Conservation (phyloP, 2,329 filamentous ascomycete genomes). For the Verticillium longisporum region DNA sequence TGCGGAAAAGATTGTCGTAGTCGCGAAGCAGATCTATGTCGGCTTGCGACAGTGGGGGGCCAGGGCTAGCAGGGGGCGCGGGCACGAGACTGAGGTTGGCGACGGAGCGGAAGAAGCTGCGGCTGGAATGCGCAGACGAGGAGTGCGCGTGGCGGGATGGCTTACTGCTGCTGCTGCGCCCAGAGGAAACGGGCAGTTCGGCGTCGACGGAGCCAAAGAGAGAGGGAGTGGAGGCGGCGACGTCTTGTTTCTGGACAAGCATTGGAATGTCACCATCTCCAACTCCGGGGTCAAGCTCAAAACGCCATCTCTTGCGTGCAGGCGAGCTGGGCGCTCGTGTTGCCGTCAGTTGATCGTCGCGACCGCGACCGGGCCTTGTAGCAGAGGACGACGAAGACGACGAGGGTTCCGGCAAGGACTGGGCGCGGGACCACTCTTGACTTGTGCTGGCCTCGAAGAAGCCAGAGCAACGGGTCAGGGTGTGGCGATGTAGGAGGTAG, state of each 20-base stretch:
- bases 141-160: slow-evolving; percentile 53
- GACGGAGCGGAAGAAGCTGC: slow-evolving; percentile 78
- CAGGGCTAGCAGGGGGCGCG: slow-evolving; percentile 21
- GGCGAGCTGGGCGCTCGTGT: slow-evolving; percentile 23
- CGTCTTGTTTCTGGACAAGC: slow-evolving; percentile 69
- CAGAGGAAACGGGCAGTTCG: not conserved
- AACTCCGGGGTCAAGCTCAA: slow-evolving; percentile 74
- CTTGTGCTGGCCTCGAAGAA: slow-evolving; percentile 88
- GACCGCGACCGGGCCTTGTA: slow-evolving; percentile 12
- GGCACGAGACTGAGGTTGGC: slow-evolving; percentile 61
- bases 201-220: slow-evolving; percentile 42
- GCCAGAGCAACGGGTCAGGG: slow-evolving; percentile 81
- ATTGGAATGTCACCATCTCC: slow-evolving; percentile 76
- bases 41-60: slow-evolving; percentile 43
- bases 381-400: slow-evolving; percentile 11
- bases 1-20: slow-evolving; percentile 92
- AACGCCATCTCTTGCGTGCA: slow-evolving; percentile 65
- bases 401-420: slow-evolving; percentile 21
- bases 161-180: slow-evolving; percentile 44
- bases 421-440: slow-evolving; percentile 63
- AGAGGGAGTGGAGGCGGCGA: slow-evolving; percentile 23
- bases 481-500: slow-evolving; percentile 83
- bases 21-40: slow-evolving; percentile 77
- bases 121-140: slow-evolving; percentile 28
- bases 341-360: slow-evolving; percentile 23